phyloP scores from a whole-genome alignment of 176 grass and related monocot species.

The Microstegium vimineum region DNA sequence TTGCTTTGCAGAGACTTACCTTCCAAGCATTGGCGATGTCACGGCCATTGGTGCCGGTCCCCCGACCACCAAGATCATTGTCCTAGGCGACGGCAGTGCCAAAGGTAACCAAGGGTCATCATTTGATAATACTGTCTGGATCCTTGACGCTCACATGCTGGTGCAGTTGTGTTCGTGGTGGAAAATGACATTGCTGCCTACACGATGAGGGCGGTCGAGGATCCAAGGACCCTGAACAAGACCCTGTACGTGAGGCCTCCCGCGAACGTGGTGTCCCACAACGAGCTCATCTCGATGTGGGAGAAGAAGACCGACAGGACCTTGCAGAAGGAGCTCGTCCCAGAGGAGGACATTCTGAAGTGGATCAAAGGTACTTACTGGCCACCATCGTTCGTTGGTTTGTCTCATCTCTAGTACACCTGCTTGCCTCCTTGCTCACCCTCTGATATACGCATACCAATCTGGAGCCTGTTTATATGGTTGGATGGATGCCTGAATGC shows the following conservation, averaged over 20 bases:
- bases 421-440: too few species aligned
- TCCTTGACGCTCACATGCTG: background rate
- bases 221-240: slow-evolving; percentile 56
- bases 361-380: slow-evolving; percentile 23
- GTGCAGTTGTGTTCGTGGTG: slow-evolving; percentile 33
- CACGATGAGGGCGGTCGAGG: slow-evolving; percentile 32
- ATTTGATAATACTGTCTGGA: background rate
- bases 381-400: background rate
- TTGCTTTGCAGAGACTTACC: slow-evolving; percentile 37
- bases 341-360: slow-evolving; percentile 23
- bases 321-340: slow-evolving; percentile 28
- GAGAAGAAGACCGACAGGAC: slow-evolving; percentile 37
- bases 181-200: slow-evolving; percentile 47
- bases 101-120: slow-evolving; percentile 23
- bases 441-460: background rate
- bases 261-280: slow-evolving; percentile 41
- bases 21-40: slow-evolving; percentile 25
- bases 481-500: background rate
- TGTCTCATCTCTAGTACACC: background rate
- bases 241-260: slow-evolving; percentile 46
- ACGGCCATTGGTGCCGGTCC: background rate
- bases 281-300: slow-evolving; percentile 46
- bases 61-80: slow-evolving; percentile 33
- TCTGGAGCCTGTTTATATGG: background rate
- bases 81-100: slow-evolving; percentile 42